Evolutionary conservation across 2,329 filamentous ascomycete genomes (phyloP), one percentile per base, ranked within the genome.

Genomic region (Phoma sp.): DNA sequence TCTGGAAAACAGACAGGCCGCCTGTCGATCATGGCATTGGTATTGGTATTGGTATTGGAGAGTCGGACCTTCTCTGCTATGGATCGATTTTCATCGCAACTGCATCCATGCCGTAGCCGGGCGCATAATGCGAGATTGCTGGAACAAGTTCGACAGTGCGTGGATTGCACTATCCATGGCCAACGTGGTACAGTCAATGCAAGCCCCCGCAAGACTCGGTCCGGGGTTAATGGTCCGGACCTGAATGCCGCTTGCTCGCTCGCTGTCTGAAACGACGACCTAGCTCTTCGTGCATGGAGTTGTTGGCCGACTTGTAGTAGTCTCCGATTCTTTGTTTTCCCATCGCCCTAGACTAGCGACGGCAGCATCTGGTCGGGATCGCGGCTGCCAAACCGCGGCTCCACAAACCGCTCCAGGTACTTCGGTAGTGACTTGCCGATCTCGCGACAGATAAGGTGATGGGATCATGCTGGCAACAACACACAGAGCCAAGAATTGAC

Each of bases 121-220:
- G 18, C 18, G 2, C 18, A 18, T 18, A 18, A 18, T 29, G 30
- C 11, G 13, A 22, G 46, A 27, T 44, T 25, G 10, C 23, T 24
- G 25, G 29, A 24, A 27, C 18, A 18, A 18, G 18, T 18, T 18
- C 18, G 18, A 18, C 18, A 18, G 18, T 18, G 46, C 27, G 27
- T 45, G 52, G 52, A 50, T 47, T 46, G 52, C 46, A 42, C 36
- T 47, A 50, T 55, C 47, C 32, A 49, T 46, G 40, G 14, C 37
- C 36, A 42, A 36, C 7, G 52, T 55, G 37, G 46, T 50, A 55
- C 47, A 55, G 32, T 47, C 30, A 41, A 48, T 47, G 46, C 42
- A 39, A 46, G 25, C 52, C 37, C 46, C 27, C 25, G 46, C 41
- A 47, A 49, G 24, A 45, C 36, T 50, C 18, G 32, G 22, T 38